Evolutionary conservation across 148 eudicot genomes (phyloP), one percentile per base, ranked within the genome.

Genomic region (Rhododendron molle): DNA sequence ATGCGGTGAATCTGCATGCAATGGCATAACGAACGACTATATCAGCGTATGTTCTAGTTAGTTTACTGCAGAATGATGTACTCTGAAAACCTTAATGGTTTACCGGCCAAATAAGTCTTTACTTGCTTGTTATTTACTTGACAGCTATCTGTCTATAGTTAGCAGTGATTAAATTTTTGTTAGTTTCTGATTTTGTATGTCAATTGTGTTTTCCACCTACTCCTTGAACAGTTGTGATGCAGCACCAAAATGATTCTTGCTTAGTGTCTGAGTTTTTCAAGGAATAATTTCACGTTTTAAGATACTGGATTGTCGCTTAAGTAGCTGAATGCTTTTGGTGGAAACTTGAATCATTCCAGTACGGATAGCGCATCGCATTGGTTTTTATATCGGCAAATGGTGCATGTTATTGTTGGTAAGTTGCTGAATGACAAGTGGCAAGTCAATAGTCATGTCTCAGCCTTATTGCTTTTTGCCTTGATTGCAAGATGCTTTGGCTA

Each of bases 1-100:
- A 14, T 95, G 99, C 76, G 99, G 99, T 69, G 99, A 97, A 93
- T 87, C 93, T 89, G 89, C 94, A 9, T 97, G 98, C 89, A 82
- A 81, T 67, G 98, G 99, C 80, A 97, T 97, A 86, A 4, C 86
- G 60, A 94, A 97, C 85, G 99, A 97, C 85, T 97, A 97, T 87
- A 67, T 94, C 56, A 80, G 90, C 43, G 99, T 97, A 90, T 90
- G 99, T 93, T 82, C 50, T 9, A 10, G 71, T 38, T 58, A 28
- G 49, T 67, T 44, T 21, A 49, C 85, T n/a, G 16, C 50, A 73
- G 49, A 34, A 52, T 84, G 49, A 50, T 71, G 47, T 18, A 49
- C 30, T 52, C n/a, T 69, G 21, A 47, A 83, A 83, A 83, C n/a
- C 58, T 81, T 81, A 34, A 30, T 34, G 67, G 38, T 1, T 52